A percentile compares a stretch with the other conserved stretches of the same genome.
Evolutionary conservation across 331 rosid genomes (phyloP).

Genomic region (Acacia pycnantha): DNA sequence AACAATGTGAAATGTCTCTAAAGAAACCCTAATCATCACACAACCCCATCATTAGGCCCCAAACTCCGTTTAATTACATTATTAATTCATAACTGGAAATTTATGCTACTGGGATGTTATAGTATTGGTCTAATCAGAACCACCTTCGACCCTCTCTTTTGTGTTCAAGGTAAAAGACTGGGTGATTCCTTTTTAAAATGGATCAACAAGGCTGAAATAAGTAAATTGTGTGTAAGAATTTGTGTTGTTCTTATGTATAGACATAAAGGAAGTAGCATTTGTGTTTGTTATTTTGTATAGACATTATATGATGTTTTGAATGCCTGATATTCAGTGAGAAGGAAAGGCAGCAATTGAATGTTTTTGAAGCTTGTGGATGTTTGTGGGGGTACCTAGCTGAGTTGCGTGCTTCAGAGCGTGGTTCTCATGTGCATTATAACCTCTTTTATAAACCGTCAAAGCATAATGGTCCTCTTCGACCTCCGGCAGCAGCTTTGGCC

Average conservation of each 20-base stretch:
- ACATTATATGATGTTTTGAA: conserved; percentile 29
- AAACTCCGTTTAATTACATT: no score
- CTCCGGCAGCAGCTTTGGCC: conserved; percentile 97
- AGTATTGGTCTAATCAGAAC: background rate
- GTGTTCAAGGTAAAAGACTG: background rate
- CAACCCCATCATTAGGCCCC: no score
- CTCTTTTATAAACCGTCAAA: conserved; percentile 71
- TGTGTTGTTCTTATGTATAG: conserved; percentile 8
- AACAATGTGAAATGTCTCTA: no score
- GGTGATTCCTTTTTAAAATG: background rate
- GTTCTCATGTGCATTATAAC: conserved; percentile 79
- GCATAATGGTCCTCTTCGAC: conserved; percentile 58
- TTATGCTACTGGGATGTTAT: background rate
- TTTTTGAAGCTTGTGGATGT: conserved; percentile 87
- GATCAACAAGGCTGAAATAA: background rate
- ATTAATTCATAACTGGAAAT: no score
- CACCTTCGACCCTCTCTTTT: background rate
- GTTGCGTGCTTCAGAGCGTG: conserved; percentile 62
- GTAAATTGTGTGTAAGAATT: conserved; percentile 10
- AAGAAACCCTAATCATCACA: no score
- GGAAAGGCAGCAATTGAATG: conserved; percentile 75
- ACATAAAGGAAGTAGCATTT: conserved; percentile 10
- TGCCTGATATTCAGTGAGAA: conserved; percentile 62
- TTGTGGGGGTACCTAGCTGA: conserved; percentile 86
- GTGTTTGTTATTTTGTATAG: background rate